phyloP scores from a whole-genome alignment of 495 filamentous ascomycete genomes.

The Apiosordaria backusii region DNA sequence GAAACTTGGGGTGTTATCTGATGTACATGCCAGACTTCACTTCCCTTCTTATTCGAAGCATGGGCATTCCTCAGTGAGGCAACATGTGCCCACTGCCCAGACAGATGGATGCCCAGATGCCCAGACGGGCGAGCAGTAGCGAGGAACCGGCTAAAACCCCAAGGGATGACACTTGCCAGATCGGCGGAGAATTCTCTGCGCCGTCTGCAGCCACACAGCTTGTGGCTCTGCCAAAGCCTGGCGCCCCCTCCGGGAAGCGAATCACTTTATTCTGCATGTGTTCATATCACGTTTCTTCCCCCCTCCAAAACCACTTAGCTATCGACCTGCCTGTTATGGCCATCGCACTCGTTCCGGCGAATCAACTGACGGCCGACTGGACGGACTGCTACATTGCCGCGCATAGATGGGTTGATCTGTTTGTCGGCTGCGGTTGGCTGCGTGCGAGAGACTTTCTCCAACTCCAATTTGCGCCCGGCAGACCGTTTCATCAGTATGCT shows the following conservation, averaged over 20 bases:
- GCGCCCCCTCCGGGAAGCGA: no score
- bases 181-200: not conserved
- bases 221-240: not conserved
- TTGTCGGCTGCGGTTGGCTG: not conserved
- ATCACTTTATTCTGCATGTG: no score
- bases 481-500: slow-evolving; percentile 6
- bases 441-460: not conserved
- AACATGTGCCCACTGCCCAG: not conserved
- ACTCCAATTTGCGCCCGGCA: not conserved
- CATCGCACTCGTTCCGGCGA: slow-evolving; percentile 13
- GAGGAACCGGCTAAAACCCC: not conserved
- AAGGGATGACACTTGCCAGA: not conserved
- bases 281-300: not conserved
- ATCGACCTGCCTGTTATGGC: slow-evolving; percentile 21
- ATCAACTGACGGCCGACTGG: slow-evolving; percentile 12
- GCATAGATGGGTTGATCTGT: slow-evolving; percentile 5
- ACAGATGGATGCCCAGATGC: not conserved
- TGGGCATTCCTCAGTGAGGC: not conserved
- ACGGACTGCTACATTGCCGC: not conserved
- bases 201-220: not conserved
- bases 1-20: no score
- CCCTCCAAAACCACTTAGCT: slow-evolving; percentile 13
- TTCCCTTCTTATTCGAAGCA: not conserved
- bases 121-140: not conserved
- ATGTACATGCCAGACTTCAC: no score